phyloP scores from a whole-genome alignment of 257 asterid species.

The Jasminum sambac region DNA sequence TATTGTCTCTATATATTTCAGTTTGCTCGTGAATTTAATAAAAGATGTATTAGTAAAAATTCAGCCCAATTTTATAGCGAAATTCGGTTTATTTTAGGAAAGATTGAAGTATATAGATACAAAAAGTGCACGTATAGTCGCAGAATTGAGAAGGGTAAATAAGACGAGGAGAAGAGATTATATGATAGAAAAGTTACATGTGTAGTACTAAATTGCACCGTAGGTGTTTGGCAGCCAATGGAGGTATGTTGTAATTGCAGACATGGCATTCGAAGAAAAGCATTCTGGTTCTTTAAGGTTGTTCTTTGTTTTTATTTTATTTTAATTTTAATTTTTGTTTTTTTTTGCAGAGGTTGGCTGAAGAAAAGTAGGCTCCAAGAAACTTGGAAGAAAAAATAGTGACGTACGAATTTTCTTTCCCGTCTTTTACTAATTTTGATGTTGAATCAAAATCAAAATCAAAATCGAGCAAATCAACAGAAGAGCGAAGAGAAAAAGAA shows the following conservation, averaged over 20 bases:
- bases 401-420: neutral
- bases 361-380: conserved; percentile 35
- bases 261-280: conserved; percentile 22
- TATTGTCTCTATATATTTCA: neutral
- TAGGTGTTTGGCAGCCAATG: conserved; percentile 25
- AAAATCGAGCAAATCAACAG: neutral
- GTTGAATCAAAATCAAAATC: neutral
- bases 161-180: neutral
- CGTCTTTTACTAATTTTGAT: neutral
- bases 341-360: conserved; percentile 38
- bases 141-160: conserved; percentile 27
- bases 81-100: conserved; percentile 1
- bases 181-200: conserved; percentile 23
- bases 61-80: conserved; percentile 17
- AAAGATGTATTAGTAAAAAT: conserved; percentile 17
- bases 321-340: neutral
- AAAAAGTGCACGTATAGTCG: conserved; percentile 40
- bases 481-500: too few relatives aligned
- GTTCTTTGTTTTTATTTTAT: neutral
- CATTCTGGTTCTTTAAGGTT: neutral
- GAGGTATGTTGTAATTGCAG: conserved; percentile 28
- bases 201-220: conserved; percentile 34
- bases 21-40: conserved; percentile 7
- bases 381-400: conserved; percentile 24
- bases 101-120: conserved; percentile 36